These are phyloP conservation scores for Pleurotus sapidus DNA, from an alignment of 768 basidiomycete species.

Conservation along the genomic window DNA sequence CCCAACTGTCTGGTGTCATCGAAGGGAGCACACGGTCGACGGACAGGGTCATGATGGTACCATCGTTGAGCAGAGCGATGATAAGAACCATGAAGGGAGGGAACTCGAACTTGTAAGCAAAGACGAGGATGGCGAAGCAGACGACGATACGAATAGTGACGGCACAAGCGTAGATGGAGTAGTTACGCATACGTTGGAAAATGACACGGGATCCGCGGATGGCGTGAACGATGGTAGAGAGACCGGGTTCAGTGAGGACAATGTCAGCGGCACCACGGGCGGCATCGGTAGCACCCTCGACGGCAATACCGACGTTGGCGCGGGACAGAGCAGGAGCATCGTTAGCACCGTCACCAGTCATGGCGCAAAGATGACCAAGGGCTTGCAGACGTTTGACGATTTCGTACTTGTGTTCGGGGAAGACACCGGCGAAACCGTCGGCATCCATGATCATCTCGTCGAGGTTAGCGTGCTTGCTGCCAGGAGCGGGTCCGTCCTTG, in stretches of 20 bases:
- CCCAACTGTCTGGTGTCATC: constrained; percentile 92
- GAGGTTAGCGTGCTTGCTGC: constrained; percentile 76
- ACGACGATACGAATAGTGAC: constrained; percentile 99
- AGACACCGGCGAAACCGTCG: constrained; percentile 98
- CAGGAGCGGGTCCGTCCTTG: constrained; percentile 91
- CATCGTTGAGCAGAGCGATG: constrained; percentile 95
- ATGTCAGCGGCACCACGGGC: constrained; percentile 99
- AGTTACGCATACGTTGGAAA: constrained; percentile 99
- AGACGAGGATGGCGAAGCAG: constrained; percentile 93
- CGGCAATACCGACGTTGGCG: constrained; percentile 99
- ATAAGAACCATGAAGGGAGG: constrained; percentile 99
- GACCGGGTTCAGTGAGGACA: constrained; percentile 96
- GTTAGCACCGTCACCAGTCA: constrained; percentile 99
- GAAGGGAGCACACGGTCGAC: constrained; percentile 96
- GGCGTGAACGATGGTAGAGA: constrained; percentile 98
- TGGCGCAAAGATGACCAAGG: constrained; percentile 93
- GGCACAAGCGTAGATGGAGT: constrained; percentile 94
- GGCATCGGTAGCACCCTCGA: constrained; percentile 98
- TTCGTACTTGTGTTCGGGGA: constrained; percentile 99
- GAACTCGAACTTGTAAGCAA: constrained; percentile 97
- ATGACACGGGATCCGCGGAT: constrained; percentile 98
- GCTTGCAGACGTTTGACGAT: constrained; percentile 98
- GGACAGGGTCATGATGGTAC: constrained; percentile 98
- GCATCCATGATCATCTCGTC: constrained; percentile 99
- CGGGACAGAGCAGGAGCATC: constrained; percentile 97